Conservation (phyloP, 306 rosid genomes). For the Cucurbita maxima region DNA sequence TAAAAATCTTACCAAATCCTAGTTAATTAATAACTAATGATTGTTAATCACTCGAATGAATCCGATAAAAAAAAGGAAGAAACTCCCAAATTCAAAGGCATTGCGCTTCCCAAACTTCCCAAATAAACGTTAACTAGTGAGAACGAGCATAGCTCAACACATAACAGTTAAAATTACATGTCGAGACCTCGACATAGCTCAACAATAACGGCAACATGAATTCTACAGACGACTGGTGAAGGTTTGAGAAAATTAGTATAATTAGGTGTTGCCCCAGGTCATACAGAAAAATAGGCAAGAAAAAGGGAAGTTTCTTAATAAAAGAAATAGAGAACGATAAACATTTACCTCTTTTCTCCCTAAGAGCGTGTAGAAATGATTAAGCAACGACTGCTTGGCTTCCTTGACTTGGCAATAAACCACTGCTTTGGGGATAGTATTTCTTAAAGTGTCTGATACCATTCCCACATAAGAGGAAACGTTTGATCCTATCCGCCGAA, state of each 20-base stretch:
- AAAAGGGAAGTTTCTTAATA: background rate
- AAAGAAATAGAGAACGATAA: background rate
- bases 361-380: slow-evolving; percentile 55
- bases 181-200: background rate
- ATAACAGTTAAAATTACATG: no score
- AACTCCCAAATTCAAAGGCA: background rate
- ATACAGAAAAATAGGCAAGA: background rate
- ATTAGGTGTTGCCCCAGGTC: background rate
- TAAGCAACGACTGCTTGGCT: slow-evolving; percentile 71
- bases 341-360: slow-evolving; percentile 78
- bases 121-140: no score
- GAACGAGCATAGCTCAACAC: background rate
- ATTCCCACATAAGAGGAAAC: slow-evolving; percentile 74
- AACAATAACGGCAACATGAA: background rate
- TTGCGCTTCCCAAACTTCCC: background rate
- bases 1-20: background rate
- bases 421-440: slow-evolving; percentile 85
- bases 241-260: no score
- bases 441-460: slow-evolving; percentile 82
- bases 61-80: background rate
- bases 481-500: slow-evolving; percentile 74
- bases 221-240: no score
- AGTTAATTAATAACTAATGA: background rate
- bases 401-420: slow-evolving; percentile 87
- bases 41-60: background rate